Percentiles rank a stretch among this genome's conserved stretches.
These are phyloP conservation scores for Tylopilus felleus DNA, from an alignment of 768 basidiomycete genomes.

Conservation along the genomic window DNA sequence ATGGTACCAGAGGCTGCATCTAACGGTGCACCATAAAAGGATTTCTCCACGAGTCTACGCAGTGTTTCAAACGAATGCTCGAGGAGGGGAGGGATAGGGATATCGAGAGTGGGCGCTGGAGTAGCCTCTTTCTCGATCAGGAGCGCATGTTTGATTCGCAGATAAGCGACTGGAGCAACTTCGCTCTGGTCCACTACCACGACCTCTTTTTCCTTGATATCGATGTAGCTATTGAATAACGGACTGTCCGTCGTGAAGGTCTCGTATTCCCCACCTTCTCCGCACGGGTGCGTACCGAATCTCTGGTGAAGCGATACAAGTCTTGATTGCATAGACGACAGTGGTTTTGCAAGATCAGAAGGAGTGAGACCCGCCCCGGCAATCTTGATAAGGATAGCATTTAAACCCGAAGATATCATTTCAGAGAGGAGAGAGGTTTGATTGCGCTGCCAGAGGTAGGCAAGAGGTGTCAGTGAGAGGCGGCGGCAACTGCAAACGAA, in stretches of 20 bases:
- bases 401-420: conserved; percentile 79
- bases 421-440: conserved; percentile 82
- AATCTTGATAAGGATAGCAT: conserved; percentile 88
- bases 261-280: conserved; percentile 98
- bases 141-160: conserved; percentile 69
- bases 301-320: conserved; percentile 67
- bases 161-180: conserved; percentile 88
- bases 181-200: conserved; percentile 78
- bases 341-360: conserved; percentile 73
- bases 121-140: conserved; percentile 53
- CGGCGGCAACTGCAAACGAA: conserved; percentile 62
- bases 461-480: conserved; percentile 72
- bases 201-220: conserved; percentile 63
- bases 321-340: conserved; percentile 71
- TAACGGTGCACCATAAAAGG: neutral
- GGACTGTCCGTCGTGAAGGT: conserved; percentile 89
- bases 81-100: conserved; percentile 50
- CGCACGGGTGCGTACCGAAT: conserved; percentile 92
- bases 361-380: conserved; percentile 87
- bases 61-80: conserved; percentile 27
- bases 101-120: conserved; percentile 2
- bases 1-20: neutral
- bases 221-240: conserved; percentile 75
- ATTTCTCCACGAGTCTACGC: conserved; percentile 9
- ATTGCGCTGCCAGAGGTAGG: conserved; percentile 92